Conservation (phyloP, 805 yeast species). For the Candida adriatica region DNA sequence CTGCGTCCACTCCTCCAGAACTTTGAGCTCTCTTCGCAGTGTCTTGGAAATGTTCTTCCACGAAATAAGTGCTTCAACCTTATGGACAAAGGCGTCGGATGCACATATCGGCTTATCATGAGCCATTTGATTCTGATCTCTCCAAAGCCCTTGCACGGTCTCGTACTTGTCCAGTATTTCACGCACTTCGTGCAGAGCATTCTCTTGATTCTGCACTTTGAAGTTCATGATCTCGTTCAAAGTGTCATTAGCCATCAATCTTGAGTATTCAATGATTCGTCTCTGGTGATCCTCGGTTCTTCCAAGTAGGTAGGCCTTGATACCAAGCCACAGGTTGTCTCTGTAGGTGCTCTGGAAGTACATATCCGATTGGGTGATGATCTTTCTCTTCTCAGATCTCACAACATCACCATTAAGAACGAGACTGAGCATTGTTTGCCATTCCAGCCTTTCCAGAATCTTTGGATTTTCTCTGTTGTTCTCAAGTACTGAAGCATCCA, state of each 20-base stretch:
- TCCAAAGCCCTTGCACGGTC: slow-evolving; percentile 70
- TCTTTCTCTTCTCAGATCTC: slow-evolving; percentile 77
- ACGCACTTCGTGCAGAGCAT: slow-evolving; percentile 45
- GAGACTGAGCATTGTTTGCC: slow-evolving; percentile 90
- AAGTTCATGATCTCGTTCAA: slow-evolving; percentile 64
- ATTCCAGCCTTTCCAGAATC: slow-evolving; percentile 75
- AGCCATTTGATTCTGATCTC: slow-evolving; percentile 69
- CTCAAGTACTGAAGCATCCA: slow-evolving; percentile 16
- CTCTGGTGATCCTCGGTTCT: slow-evolving; percentile 76
- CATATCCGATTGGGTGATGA: slow-evolving; percentile 47
- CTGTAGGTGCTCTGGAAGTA: slow-evolving; percentile 48
- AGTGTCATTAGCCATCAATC: slow-evolving; percentile 67
- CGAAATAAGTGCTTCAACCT: slow-evolving; percentile 72
- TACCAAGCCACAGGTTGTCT: slow-evolving; percentile 81
- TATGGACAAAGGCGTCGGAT: slow-evolving; percentile 51
- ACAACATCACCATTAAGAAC: slow-evolving; percentile 95
- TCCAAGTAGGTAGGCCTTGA: slow-evolving; percentile 75
- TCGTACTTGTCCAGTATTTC: slow-evolving; percentile 54
- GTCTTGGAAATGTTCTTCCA: slow-evolving; percentile 77
- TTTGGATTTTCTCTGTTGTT: slow-evolving; percentile 25
- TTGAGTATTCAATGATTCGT: slow-evolving; percentile 55
- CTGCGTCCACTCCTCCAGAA: slow-evolving; percentile 76
- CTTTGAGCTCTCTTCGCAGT: slow-evolving; percentile 51
- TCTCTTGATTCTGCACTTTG: slow-evolving; percentile 41
- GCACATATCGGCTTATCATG: slow-evolving; percentile 69